Evolutionary conservation across 192 early-diverging fungal genomes (phyloP), one percentile per base, ranked within the genome.

Genomic region (Chytriomyces sp.): DNA sequence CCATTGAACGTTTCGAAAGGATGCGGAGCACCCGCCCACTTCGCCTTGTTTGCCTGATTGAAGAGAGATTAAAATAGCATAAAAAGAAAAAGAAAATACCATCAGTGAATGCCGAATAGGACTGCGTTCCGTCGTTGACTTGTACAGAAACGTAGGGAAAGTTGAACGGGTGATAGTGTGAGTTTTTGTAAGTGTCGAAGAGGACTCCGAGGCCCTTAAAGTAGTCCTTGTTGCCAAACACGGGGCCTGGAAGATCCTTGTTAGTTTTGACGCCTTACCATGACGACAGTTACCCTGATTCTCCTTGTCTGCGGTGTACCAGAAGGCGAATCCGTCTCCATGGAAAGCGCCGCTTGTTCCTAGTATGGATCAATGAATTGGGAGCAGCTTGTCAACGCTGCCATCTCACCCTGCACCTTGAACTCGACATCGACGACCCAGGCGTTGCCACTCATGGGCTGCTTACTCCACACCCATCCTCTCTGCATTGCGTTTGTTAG

Each of bases 291-390:
- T 70, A 70, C 82, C 82, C 30, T 17, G 4, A 5, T 37, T 4
- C 37, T 77, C 79, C 39, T 80, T 82, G 52, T 96, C 86, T 67
- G 85, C 92, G 30, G 96, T 92, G 60, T 90, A 87, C 93, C 94
- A 99, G 63, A 99, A 88, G 17, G 94, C 97, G 78, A 99, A 92
- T 19, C 97, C 97, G 74, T 99, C 97, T 32, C 97, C 97, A 72
- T 85, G 91, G 59, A 99, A 82, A 41, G 85, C 85, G 10, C 85
- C 78, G 58, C 85, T 81, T 59, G 85, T 49, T 14, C 44, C 44
- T 49, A n/a, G n/a, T n/a, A n/a, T n/a, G n/a, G n/a, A n/a, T n/a
- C n/a, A n/a, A n/a, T n/a, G n/a, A n/a, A n/a, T n/a, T n/a, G 44
- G 14, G 44, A n/a, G 2, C 14, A 49, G 44, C 22, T 49, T 14